Percentiles rank a stretch among this genome's conserved stretches.
phyloP scores from a whole-genome alignment of 2,329 filamentous ascomycete species.

The Diaporthe citrichinensis region DNA sequence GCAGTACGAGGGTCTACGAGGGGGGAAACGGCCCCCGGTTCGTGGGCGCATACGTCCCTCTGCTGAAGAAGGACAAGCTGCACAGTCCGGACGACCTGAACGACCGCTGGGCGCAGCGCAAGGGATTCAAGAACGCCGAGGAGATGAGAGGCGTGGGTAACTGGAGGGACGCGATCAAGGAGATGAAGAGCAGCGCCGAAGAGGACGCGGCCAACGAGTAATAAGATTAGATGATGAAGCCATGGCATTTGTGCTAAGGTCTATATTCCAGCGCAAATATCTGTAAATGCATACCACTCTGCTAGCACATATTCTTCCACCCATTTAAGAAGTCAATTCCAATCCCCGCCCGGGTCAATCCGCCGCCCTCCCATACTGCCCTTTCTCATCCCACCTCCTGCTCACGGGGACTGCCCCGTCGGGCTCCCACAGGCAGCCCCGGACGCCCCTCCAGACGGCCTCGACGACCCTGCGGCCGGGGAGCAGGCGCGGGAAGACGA shows the following conservation, averaged over 20 bases:
- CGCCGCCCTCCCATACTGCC: constrained; percentile 31
- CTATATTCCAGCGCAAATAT: not conserved
- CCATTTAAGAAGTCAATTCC: too few relatives aligned
- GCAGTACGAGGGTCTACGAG: constrained; percentile 62
- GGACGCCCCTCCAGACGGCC: constrained; percentile 88
- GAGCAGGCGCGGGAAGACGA: constrained; percentile 90
- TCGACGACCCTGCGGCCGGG: constrained; percentile 84
- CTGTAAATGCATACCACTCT: not conserved
- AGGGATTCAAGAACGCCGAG: constrained; percentile 68
- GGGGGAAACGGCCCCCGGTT: constrained; percentile 67
- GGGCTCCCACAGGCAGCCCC: constrained; percentile 84
- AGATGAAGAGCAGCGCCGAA: constrained; percentile 40
- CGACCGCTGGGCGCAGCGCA: constrained; percentile 72
- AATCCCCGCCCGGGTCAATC: not conserved
- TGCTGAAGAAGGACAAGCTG: constrained; percentile 66
- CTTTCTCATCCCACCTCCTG: constrained; percentile 50
- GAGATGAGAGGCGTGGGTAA: constrained; percentile 60
- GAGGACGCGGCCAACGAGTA: constrained; percentile 3
- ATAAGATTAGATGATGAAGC: not conserved
- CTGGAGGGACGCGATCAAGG: constrained; percentile 51
- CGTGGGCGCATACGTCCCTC: constrained; percentile 67
- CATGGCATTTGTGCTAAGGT: not conserved
- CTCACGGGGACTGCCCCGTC: constrained; percentile 40
- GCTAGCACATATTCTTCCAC: not conserved
- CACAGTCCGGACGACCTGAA: constrained; percentile 69